A percentile compares a stretch with the other conserved stretches of the same genome.
Evolutionary conservation across 495 filamentous ascomycete genomes (phyloP).

Genomic region (Daldinia grandis): DNA sequence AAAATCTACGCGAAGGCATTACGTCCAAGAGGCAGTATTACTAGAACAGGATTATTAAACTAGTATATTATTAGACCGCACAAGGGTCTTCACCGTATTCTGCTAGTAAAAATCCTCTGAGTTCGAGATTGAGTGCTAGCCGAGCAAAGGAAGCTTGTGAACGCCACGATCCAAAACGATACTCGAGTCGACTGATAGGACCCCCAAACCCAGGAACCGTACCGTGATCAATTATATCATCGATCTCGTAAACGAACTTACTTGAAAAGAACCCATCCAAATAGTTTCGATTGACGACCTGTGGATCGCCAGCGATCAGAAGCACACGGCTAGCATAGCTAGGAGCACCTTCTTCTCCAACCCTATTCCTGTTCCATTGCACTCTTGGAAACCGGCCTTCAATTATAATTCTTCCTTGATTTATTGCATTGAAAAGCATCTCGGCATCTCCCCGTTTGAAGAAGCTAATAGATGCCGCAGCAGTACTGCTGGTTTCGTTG

Average conservation of each 20-base stretch:
- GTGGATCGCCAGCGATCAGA: slow-evolving; percentile 27
- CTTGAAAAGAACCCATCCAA: slow-evolving; percentile 24
- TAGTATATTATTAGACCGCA: not conserved
- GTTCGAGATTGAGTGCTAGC: slow-evolving; percentile 46
- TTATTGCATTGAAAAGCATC: not conserved
- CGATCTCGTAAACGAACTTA: slow-evolving; percentile 39
- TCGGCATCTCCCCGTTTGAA: slow-evolving; percentile 19
- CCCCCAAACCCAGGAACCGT: not conserved
- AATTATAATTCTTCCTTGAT: not conserved
- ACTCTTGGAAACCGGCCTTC: not conserved
- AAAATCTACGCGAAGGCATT: not conserved
- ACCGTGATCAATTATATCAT: slow-evolving; percentile 33
- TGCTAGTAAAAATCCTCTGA: not conserved
- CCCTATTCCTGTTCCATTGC: slow-evolving; percentile 24
- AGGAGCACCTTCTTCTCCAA: not conserved
- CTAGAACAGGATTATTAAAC: not conserved
- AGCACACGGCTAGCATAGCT: slow-evolving; percentile 29
- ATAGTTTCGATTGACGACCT: slow-evolving; percentile 25
- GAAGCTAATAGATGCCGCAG: slow-evolving; percentile 26
- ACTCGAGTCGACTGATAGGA: slow-evolving; percentile 37
- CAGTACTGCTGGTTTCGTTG: not conserved
- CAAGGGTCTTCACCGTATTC: slow-evolving; percentile 30
- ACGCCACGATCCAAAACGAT: slow-evolving; percentile 52
- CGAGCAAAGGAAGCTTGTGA: slow-evolving; percentile 49
- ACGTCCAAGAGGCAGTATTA: not conserved